Conservation (phyloP, 331 rosid genomes). For the Rhamnella rubrinervis region DNA sequence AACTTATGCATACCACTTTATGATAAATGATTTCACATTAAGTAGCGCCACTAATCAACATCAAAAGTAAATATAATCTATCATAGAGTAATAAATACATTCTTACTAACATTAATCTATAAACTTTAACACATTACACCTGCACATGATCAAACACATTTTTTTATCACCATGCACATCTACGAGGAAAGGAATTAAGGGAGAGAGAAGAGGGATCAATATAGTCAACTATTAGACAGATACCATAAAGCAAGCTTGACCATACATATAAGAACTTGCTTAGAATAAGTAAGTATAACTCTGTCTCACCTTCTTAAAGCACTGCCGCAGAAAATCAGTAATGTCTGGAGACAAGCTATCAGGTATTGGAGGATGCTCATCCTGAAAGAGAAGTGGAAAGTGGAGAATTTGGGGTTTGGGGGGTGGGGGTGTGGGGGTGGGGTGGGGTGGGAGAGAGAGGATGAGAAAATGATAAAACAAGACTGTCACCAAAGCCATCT, state of each 20-base stretch:
- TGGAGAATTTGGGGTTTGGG: not conserved
- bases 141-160: too few species aligned
- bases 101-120: too few species aligned
- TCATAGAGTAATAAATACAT: too few species aligned
- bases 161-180: too few species aligned
- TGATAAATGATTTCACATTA: too few species aligned
- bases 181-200: too few species aligned
- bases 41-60: too few species aligned
- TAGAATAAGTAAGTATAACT: conserved; percentile 18
- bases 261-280: conserved; percentile 17
- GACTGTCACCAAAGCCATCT: not conserved
- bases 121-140: too few species aligned
- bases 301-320: conserved; percentile 90
- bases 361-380: conserved; percentile 95
- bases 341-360: conserved; percentile 90
- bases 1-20: too few species aligned
- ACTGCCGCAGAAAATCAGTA: conserved; percentile 94
- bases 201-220: not conserved
- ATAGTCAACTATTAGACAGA: not conserved
- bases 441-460: too few species aligned
- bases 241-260: conserved; percentile 13
- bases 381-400: conserved; percentile 54
- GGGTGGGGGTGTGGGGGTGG: not conserved
- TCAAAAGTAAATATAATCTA: too few species aligned
- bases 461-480: not conserved